Base-by-base conservation (phyloP, 306 rosid species). In the Pyrus bretschneideri region DNA sequence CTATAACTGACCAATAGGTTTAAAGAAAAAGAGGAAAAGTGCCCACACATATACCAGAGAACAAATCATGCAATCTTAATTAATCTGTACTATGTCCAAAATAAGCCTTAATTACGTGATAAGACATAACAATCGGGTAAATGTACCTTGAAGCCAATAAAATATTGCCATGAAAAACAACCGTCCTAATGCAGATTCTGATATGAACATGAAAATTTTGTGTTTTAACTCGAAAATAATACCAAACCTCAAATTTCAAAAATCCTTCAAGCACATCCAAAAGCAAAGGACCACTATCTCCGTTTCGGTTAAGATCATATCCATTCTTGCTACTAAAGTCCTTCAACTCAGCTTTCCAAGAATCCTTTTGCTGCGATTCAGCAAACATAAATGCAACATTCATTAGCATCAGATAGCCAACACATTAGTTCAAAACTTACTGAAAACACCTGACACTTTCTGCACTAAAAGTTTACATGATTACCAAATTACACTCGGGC, bases 261-360 rank as follows among this genome's bases (percentile, higher is more conserved):
- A 96, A 96, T 80, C 99, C 99, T 85, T 96, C 97, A 42, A 96
- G 99, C 77, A 96, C 99, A 27, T 96, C 97, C 94, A 96, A 83
- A 54, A 96, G 99, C 63, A 96, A 79, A 65, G 99, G 99, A 84
- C 88, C 87, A 60, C 97, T 91, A 69, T 96, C 99, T 76, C 89
- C 96, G 46, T 93, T 96, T 82, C 99, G 81, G 83, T 92, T 92
- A 51, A 92, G 96, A 83, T 96, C 99, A 66, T 93, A 93, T 68
- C 98, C 99, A 76, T 96, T 96, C 86, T 91, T 96, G 84, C 78
- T 79, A 85, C 99, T 89, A 78, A 93, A 96, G 71, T 96, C 98
- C 82, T 93, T 93, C 81, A 96, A 77, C 83, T 96, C 99, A 64
- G 90, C 70, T 88, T 96, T 96, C 99, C 99, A 96, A 65, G 80